Conservation (phyloP, 208 protist species). For the Trypanosoma scelopori region DNA sequence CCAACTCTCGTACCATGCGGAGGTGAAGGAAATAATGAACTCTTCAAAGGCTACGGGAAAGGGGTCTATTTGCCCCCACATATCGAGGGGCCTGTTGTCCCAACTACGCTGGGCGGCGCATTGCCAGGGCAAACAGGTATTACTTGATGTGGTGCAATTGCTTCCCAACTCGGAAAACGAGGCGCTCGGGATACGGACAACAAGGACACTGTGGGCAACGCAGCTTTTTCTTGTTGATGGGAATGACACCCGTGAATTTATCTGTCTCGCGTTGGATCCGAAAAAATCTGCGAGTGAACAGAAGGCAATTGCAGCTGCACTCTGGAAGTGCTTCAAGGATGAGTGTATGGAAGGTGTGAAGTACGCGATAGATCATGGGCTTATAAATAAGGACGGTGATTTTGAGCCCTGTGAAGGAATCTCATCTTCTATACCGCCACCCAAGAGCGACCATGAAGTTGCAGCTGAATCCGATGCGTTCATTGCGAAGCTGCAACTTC, state of each 20-base stretch:
- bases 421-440: slow-evolving; percentile 20
- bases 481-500: slow-evolving; percentile 22
- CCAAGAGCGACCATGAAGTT: slow-evolving; percentile 27
- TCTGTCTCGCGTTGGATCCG: slow-evolving; percentile 36
- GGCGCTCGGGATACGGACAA: slow-evolving; percentile 44
- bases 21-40: slow-evolving; percentile 42
- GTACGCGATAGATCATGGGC: slow-evolving; percentile 33
- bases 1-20: slow-evolving; percentile 60
- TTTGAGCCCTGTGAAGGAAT: slow-evolving; percentile 39
- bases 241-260: slow-evolving; percentile 22
- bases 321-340: slow-evolving; percentile 43
- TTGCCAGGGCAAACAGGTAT: slow-evolving; percentile 22
- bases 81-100: slow-evolving; percentile 38
- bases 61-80: slow-evolving; percentile 34
- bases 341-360: slow-evolving; percentile 37
- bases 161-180: slow-evolving; percentile 41
- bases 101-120: slow-evolving; percentile 54
- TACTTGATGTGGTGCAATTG: slow-evolving; percentile 32
- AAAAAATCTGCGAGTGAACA: slow-evolving; percentile 69
- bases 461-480: slow-evolving; percentile 34
- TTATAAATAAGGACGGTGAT: slow-evolving; percentile 46
- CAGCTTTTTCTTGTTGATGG: slow-evolving; percentile 30
- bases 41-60: slow-evolving; percentile 29
- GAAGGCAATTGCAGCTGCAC: slow-evolving; percentile 49
- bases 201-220: slow-evolving; percentile 33